Conservation (phyloP, 1,284 basidiomycete species). For the Puccinia novopanici region DNA sequence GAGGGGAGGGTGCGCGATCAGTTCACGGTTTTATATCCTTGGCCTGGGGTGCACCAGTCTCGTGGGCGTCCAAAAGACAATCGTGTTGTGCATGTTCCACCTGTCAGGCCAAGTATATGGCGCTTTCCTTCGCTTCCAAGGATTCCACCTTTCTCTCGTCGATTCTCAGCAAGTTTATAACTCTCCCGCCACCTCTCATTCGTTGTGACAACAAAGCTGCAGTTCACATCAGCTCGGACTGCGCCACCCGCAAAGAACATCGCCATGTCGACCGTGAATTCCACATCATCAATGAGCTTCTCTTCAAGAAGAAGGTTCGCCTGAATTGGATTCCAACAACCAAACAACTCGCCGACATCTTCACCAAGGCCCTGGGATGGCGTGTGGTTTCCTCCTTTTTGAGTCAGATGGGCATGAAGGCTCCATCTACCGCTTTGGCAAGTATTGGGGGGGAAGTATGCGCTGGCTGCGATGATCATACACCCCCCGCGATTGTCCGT, state of each 20-base stretch:
- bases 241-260: too few relatives aligned
- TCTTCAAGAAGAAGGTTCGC: neutral
- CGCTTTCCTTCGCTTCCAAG: too few relatives aligned
- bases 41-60: neutral
- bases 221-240: neutral
- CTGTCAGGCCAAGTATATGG: slow-evolving; percentile 27
- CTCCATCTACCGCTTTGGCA: neutral
- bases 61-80: slow-evolving; percentile 6
- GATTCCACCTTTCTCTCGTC: too few relatives aligned
- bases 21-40: neutral
- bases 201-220: too few relatives aligned
- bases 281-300: slow-evolving; percentile 6
- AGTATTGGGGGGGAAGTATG: too few relatives aligned
- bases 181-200: too few relatives aligned
- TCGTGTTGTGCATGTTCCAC: slow-evolving; percentile 5
- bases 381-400: neutral
- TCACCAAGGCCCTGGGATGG: too few relatives aligned
- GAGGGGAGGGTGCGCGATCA: too few relatives aligned
- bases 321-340: neutral
- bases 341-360: too few relatives aligned
- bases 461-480: too few relatives aligned
- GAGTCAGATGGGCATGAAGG: neutral
- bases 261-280: slow-evolving; percentile 30
- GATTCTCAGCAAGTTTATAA: too few relatives aligned
- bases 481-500: too few relatives aligned